Evolutionary conservation across 1,284 basidiomycete species (phyloP), one percentile per base, ranked within the genome.

Genomic region (Coniferiporia sulphurascens): DNA sequence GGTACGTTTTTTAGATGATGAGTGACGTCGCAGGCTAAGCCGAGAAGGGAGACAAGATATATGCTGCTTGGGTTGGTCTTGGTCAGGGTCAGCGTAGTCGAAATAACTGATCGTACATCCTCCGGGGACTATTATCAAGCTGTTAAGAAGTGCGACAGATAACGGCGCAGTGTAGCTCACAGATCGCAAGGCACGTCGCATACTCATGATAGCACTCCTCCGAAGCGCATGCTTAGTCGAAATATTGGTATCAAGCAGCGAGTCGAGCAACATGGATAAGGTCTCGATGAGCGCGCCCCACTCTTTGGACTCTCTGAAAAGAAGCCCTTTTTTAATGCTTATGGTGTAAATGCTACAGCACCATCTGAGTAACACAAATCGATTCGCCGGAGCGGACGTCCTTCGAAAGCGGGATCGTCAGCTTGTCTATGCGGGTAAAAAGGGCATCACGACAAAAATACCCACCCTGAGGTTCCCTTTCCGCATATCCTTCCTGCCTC

Each of bases 351-450:
- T 70, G 12, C 78, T 78, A 66, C 85, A 87, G 6, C 83, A 76
- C 89, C 91, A 94, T 64, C 78, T 84, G 38, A 92, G 76, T 5
- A 94, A 79, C 17, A 89, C 83, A 67, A 88, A 89, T 36, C 88
- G 66, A 63, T 88, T 83, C 6, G 82, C 72, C 6, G 86, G 74
- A 1, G 87, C 85, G 66, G 81, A 79, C 5, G 85, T 79, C 64
- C 86, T 48, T 55, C 19, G 1, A 48, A 48, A 70, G 43, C 48
- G 48, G n/a, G 12, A 46, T n/a, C 78, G 65, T 60, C 87, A 85
- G 79, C 80, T 56, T 80, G 72, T 7, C 73, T 71, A 52, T 77
- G 74, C 66, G 81, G 84, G 17, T 76, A 72, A 41, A 88, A 75
- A 54, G 27, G 74, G 74, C 5, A 77, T 76, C 2, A 84, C 81